Conservation (phyloP, 2,329 filamentous ascomycete genomes). For the Phyllosticta paracitricarpa region DNA sequence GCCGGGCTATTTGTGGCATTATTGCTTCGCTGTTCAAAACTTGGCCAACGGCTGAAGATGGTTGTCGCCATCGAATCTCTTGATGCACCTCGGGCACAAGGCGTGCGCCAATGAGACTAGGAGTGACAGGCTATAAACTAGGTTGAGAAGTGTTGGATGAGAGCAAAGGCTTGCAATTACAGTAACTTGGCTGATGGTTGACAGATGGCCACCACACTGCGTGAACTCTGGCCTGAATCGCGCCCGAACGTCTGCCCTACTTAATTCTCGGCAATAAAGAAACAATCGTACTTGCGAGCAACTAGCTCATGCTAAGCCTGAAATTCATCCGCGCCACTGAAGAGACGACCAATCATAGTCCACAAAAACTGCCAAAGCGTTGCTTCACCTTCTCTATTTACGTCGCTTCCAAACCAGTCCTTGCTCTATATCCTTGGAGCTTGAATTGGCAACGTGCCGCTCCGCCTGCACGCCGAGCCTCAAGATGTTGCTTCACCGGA, state of each 20-base stretch:
- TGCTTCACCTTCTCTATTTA: neutral
- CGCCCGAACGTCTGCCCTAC: neutral
- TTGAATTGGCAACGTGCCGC: neutral
- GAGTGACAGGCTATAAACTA: too few relatives aligned
- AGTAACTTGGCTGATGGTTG: neutral
- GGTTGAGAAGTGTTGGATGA: too few relatives aligned
- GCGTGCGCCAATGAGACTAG: neutral
- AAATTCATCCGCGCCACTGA: neutral
- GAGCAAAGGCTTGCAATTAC: neutral
- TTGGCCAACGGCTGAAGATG: neutral
- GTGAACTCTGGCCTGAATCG: neutral
- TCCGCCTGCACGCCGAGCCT: neutral
- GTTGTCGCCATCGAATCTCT: neutral
- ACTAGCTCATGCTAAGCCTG: neutral
- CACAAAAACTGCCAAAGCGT: neutral
- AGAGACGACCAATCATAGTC: neutral
- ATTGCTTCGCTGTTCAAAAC: neutral
- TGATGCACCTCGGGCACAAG: neutral
- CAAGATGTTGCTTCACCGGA: neutral
- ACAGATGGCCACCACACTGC: neutral
- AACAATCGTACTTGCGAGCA: neutral
- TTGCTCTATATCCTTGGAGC: neutral
- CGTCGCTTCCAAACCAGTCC: neutral
- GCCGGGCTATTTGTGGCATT: neutral
- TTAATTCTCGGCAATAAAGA: neutral